Base-by-base conservation (phyloP, 768 basidiomycete genomes). In the Punctularia strigosozonata region DNA sequence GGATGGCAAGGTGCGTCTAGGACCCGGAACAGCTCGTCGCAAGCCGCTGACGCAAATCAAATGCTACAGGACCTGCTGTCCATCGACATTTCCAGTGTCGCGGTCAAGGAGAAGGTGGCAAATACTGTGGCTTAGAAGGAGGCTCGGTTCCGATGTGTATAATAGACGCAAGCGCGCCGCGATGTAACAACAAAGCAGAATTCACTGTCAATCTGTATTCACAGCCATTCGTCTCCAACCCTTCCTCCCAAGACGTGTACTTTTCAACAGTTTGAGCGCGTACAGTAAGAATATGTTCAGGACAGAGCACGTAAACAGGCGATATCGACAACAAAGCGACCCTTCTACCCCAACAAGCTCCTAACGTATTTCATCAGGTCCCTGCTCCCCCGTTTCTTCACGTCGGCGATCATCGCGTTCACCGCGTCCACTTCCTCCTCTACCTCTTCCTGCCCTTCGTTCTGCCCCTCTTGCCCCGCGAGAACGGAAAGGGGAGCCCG, bases 361-460 rank as follows among this genome's bases (percentile, higher is more conserved):
- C 73, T 80, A 26, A 88, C 81, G 55, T 87, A 87, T 53, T 63
- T 71, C 46, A 87, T 51, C 41, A 87, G 53, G 37, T 86, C 82
- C 44, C 68, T 72, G 6, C 80, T 80, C 47, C 86, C 87, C 37
- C 65, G 69, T 31, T 56, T 67, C 58, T 90, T 90, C 4, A 88
- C 86, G 4, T 71, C 76, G 12, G 72, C 69, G 4, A 89, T 73
- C 80, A 90, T 85, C 23, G 75, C 75, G 44, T 76, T 76, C 24
- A 87, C 78, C 14, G 63, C 59, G 44, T 66, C 59, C 19, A 64
- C 49, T 19, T 69, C 65, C 10, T 52, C 43, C 26, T 34, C 33
- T 8, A 48, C 40, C 4, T 47, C 46, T 36, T 39, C 43, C 7
- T 45, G 46, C 19, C 62, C 55, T 13, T 69, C 70, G 53, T 31